Evolutionary conservation across 768 basidiomycete genomes (phyloP), one percentile per base, ranked within the genome.

Genomic region (Postia placenta): DNA sequence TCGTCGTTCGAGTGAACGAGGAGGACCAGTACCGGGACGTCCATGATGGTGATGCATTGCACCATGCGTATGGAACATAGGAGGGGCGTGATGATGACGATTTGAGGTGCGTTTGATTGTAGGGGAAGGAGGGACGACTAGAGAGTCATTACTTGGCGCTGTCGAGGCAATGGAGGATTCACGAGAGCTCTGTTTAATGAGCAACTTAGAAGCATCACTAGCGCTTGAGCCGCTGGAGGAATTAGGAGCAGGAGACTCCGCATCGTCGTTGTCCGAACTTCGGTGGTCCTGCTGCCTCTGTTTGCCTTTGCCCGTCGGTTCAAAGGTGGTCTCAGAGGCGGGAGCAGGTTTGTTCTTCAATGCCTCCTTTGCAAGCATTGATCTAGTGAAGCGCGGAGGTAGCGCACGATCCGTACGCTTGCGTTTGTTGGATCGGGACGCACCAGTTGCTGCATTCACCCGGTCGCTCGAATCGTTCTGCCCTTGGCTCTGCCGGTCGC

Each of bases 81-180:
- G 39, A 22, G 46, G 45, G 5, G 25, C 50, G 20, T 50, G 42
- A 40, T 25, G 45, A 36, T 28, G 45, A 15, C 20, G 28, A 3
- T n/a, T 33, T 2, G 49, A 23, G 3, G 53, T 39, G 12, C 50
- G 50, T 11, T 54, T 15, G 49, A 53, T 41, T 17, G 60, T 49
- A 39, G 60, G 56, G 41, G 67, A 61, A 48, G 55, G 51, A 47
- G 42, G 40, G 28, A 59, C 56, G 53, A 54, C 37, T 45, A 50
- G 22, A 47, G 58, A 42, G 49, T 55, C 27, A 33, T 55, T 40
- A 55, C 61, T 54, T 42, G 62, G 45, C 42, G 56, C 45, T 45
- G 63, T 56, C 26, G 68, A 77, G 2, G 58, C 68, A n/a, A 78
- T 65, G n/a, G 80, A 81, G 4, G 78, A 76, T 9, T 76, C 57